Percentiles rank a stretch among this genome's conserved stretches.
These are phyloP conservation scores for Trypanosoma platydactyli DNA, from an alignment of 208 protist species.

Conservation along the genomic window DNA sequence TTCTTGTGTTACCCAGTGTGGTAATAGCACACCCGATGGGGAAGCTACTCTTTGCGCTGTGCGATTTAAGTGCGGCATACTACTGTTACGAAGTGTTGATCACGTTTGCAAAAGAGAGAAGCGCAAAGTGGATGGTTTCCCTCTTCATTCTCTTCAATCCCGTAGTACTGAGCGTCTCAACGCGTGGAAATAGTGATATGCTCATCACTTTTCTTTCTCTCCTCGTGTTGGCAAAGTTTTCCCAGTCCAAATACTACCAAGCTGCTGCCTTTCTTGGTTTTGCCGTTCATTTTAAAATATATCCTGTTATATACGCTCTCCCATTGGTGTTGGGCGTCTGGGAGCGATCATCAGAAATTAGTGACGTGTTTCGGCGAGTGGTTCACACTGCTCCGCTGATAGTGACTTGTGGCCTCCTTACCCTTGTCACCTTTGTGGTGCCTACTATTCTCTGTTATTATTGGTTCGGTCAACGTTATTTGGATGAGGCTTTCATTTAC, in stretches of 20 bases:
- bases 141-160: constrained; percentile 92
- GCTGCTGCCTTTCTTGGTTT: constrained; percentile 74
- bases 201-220: constrained; percentile 89
- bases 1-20: constrained; percentile 79
- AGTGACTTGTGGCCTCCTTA: constrained; percentile 48
- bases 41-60: constrained; percentile 87
- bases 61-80: constrained; percentile 75
- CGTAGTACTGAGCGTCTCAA: constrained; percentile 91
- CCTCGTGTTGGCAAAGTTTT: constrained; percentile 68
- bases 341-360: constrained; percentile 31
- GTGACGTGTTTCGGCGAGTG: constrained; percentile 5
- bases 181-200: constrained; percentile 94
- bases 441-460: constrained; percentile 59
- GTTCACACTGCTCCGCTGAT: constrained; percentile 18
- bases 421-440: constrained; percentile 41
- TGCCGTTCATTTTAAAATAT: constrained; percentile 92
- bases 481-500: constrained; percentile 83
- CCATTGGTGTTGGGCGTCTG: constrained; percentile 72
- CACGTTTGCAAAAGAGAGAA: constrained; percentile 55
- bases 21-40: constrained; percentile 60
- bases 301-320: constrained; percentile 91
- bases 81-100: constrained; percentile 71
- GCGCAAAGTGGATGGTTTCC: constrained; percentile 68
- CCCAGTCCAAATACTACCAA: constrained; percentile 41
- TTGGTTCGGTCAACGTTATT: constrained; percentile 72